Evolutionary conservation across 1,284 basidiomycete genomes (phyloP).

Genomic region (Papiliotrema fonsecae): DNA sequence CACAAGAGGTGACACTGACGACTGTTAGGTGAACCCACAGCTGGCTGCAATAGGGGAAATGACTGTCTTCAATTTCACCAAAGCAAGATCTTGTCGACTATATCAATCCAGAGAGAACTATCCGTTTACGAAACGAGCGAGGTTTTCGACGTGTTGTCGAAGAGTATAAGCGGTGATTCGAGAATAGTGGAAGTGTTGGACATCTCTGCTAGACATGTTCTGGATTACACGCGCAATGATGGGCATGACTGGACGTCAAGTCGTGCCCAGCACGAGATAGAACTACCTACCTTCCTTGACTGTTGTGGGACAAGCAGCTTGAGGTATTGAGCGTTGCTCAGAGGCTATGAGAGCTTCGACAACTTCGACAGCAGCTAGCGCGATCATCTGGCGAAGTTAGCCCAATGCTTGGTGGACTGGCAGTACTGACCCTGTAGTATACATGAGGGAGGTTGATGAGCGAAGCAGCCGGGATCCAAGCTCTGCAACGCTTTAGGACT

Average conservation of each 20-base stretch:
- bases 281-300: not conserved
- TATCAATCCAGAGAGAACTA: too few species aligned
- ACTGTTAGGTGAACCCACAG: too few species aligned
- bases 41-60: too few species aligned
- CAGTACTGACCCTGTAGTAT: conserved; percentile 22
- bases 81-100: too few species aligned
- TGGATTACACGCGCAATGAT: not conserved
- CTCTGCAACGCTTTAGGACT: conserved; percentile 24
- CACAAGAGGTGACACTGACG: too few species aligned
- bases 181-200: not conserved
- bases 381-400: conserved; percentile 17
- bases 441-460: conserved; percentile 28
- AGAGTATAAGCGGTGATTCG: not conserved
- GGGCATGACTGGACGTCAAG: not conserved
- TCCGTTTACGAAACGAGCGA: too few species aligned
- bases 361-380: conserved; percentile 10
- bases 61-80: too few species aligned
- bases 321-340: not conserved
- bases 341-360: conserved; percentile 12
- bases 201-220: not conserved
- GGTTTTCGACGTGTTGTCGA: not conserved
- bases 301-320: conserved; percentile 2
- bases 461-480: conserved; percentile 21
- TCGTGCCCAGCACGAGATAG: not conserved
- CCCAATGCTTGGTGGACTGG: not conserved